Percentiles rank a stretch among this genome's conserved stretches.
These are phyloP conservation scores for Cyberlindnera misumaiensis DNA, from an alignment of 805 yeast genomes.

Conservation along the genomic window DNA sequence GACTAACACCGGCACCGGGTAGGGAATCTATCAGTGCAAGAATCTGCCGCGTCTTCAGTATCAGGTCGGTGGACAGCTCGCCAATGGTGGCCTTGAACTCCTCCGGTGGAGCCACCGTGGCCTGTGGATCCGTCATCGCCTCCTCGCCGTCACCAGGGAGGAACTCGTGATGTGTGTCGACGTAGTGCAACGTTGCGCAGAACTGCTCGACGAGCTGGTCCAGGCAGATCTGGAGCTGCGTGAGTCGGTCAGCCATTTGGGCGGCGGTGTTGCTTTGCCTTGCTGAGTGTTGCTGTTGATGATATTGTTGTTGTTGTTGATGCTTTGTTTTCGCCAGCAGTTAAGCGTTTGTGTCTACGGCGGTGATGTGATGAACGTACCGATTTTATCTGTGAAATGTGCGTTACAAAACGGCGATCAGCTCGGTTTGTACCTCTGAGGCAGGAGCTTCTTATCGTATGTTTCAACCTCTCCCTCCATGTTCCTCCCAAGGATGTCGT, in stretches of 20 bases:
- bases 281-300: background rate
- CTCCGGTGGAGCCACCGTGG: constrained; percentile 45
- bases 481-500: constrained; percentile 7
- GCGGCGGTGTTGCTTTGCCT: background rate
- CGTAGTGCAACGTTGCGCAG: constrained; percentile 69
- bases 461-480: constrained; percentile 15
- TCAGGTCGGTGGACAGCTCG: constrained; percentile 80
- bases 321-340: too few species aligned
- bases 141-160: constrained; percentile 41
- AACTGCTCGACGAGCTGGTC: constrained; percentile 77
- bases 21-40: constrained; percentile 77
- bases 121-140: constrained; percentile 57
- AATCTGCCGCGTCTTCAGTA: constrained; percentile 80
- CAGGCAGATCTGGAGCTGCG: constrained; percentile 83
- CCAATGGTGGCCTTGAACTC: constrained; percentile 41
- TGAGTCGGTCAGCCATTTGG: constrained; percentile 71
- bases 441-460: constrained; percentile 12
- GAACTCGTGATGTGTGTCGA: constrained; percentile 69
- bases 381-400: too few species aligned
- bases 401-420: background rate
- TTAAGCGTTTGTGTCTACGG: background rate
- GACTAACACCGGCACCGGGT: constrained; percentile 89
- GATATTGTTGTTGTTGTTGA: too few species aligned
- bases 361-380: too few species aligned
- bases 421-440: constrained; percentile 9